Evolutionary conservation across 192 early-diverging fungal genomes (phyloP).

Genomic region (Backusella tarrabulga): DNA sequence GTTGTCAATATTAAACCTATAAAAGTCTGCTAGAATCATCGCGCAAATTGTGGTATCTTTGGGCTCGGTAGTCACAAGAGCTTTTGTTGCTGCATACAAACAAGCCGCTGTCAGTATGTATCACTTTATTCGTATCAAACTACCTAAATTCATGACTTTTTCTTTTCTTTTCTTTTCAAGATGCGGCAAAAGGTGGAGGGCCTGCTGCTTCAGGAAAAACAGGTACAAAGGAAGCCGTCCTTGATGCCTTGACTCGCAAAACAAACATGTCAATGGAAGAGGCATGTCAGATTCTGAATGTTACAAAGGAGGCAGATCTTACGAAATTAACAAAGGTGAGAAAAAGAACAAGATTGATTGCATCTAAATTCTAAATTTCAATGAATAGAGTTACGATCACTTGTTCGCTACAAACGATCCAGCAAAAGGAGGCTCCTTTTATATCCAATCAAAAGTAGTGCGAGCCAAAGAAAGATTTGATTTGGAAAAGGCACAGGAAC

Average conservation of each 20-base stretch:
- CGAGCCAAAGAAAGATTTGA: constrained; percentile 87
- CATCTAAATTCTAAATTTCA: neutral
- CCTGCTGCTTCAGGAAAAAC: constrained; percentile 48
- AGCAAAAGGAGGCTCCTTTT: constrained; percentile 85
- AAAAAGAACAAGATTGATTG: neutral
- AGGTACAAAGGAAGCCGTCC: constrained; percentile 54
- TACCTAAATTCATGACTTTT: neutral
- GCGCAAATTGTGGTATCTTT: constrained; percentile 76
- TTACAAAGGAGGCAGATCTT: constrained; percentile 62
- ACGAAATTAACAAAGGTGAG: constrained; percentile 49
- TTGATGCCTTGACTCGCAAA: constrained; percentile 69
- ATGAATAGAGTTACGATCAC: constrained; percentile 73
- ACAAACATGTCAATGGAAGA: constrained; percentile 90
- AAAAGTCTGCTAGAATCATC: constrained; percentile 66
- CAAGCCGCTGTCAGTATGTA: constrained; percentile 81
- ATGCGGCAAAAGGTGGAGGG: constrained; percentile 63
- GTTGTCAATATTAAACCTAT: constrained; percentile 11
- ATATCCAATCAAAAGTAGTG: constrained; percentile 91
- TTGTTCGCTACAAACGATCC: constrained; percentile 87
- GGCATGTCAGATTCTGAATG: constrained; percentile 86
- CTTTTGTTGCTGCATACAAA: constrained; percentile 92
- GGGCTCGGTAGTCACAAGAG: constrained; percentile 80
- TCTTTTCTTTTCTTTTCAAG: constrained; percentile 32
- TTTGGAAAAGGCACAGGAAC: no score
- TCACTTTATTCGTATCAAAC: neutral